Conservation (phyloP, 257 asterid species). For the Scutellaria barbata region DNA sequence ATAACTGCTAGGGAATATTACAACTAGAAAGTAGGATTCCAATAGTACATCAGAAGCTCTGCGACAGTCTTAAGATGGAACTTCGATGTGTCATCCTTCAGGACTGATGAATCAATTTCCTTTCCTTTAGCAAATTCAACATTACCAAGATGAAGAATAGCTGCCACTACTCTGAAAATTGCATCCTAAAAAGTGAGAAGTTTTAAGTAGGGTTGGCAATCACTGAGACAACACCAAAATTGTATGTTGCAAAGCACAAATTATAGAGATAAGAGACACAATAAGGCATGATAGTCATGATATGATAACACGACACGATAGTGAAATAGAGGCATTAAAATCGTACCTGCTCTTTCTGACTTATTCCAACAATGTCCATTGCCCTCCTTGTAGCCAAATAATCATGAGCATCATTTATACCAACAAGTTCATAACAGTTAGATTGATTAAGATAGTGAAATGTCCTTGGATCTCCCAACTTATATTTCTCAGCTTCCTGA, state of each 20-base stretch:
- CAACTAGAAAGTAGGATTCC: conserved; percentile 23
- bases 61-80: conserved; percentile 87
- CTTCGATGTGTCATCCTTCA: conserved; percentile 88
- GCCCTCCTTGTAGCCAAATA: conserved; percentile 98
- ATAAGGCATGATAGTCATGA: too few species aligned
- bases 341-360: conserved; percentile 83
- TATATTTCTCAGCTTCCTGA: conserved; percentile 88
- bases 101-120: conserved; percentile 83
- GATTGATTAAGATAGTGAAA: conserved; percentile 93
- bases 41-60: conserved; percentile 85
- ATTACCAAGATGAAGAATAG: conserved; percentile 96
- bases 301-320: too few species aligned
- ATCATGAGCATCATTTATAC: conserved; percentile 87
- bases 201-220: conserved; percentile 25
- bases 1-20: conserved; percentile 23
- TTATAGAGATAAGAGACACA: too few species aligned
- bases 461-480: conserved; percentile 79
- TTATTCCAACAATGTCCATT: conserved; percentile 97
- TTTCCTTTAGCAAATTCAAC: conserved; percentile 76
- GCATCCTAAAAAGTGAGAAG: conserved; percentile 67
- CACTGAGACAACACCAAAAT: too few species aligned
- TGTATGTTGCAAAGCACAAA: too few species aligned
- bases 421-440: conserved; percentile 81
- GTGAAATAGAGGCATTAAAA: conserved; percentile 29
- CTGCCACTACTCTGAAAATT: conserved; percentile 94